Evolutionary conservation across 2,329 filamentous ascomycete genomes (phyloP).

Genomic region (Paecilomyces dactylethromorphus): DNA sequence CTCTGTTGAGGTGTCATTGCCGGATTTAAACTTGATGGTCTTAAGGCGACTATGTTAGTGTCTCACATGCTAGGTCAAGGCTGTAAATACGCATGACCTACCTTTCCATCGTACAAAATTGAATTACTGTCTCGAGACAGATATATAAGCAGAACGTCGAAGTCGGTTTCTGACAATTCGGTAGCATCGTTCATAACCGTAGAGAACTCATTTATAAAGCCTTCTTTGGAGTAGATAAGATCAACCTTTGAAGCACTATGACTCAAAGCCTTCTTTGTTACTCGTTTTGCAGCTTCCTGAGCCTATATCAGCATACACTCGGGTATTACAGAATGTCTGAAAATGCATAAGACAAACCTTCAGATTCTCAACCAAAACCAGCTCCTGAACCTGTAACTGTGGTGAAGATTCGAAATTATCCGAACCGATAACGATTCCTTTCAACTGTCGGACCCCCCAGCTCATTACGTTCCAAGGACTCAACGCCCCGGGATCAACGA

Average conservation of each 20-base stretch:
- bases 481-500: conserved; percentile 34
- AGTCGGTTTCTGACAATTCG: conserved; percentile 55
- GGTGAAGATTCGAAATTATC: conserved; percentile 22
- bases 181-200: conserved; percentile 43
- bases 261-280: conserved; percentile 41
- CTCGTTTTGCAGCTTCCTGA: conserved; percentile 48
- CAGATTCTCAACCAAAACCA: conserved; percentile 50
- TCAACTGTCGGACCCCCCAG: conserved; percentile 69
- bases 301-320: background rate
- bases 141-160: conserved; percentile 64
- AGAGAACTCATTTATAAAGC: conserved; percentile 57
- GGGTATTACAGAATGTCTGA: conserved; percentile 14
- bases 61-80: conserved; percentile 11
- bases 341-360: conserved; percentile 36
- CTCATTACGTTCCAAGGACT: conserved; percentile 63
- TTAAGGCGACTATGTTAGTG: conserved; percentile 25
- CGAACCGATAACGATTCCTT: conserved; percentile 46
- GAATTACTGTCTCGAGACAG: conserved; percentile 59
- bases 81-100: conserved; percentile 16
- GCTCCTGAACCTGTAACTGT: conserved; percentile 32
- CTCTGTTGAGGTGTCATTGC: conserved; percentile 39
- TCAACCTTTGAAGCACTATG: conserved; percentile 51
- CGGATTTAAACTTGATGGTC: conserved; percentile 66
- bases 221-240: conserved; percentile 59
- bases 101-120: conserved; percentile 43